Base-by-base conservation (phyloP, 306 rosid genomes). In the Trifolium fragiferum region DNA sequence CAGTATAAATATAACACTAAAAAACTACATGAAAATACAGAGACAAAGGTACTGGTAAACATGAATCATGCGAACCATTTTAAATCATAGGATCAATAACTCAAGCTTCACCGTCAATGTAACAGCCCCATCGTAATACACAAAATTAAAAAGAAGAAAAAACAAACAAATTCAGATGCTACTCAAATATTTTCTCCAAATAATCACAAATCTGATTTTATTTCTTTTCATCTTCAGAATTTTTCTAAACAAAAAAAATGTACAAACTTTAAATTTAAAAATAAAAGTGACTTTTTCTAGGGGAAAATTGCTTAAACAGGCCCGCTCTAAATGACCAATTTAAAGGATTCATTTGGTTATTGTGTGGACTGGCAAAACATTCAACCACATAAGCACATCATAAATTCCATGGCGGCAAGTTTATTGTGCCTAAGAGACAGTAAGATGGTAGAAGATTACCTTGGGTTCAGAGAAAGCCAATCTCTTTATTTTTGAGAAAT, bases 401-500 rank as follows among this genome's bases (percentile, higher is more conserved):
- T 35, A 50, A 27, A 11, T 53, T 51, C 14, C 49, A 38, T 4
- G 2, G 10, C 1, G 11, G 54, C 40, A n/a, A 65, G 44, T 67
- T 55, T 55, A 30, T 27, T 43, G 53, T 10, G 44, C 32, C 62
- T 33, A 66, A 38, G 69, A 58, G 40, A 41, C 72, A 13, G 65
- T 44, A 33, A 81, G 70, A 47, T 46, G 58, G 55, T 8, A 33
- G 46, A 65, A 72, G 25, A 68, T 70, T 67, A 90, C 91, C 87
- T 82, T 78, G 21, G 98, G 86, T 75, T 92, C 92, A 62, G 99
- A 92, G 83, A 90, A 90, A 60, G 96, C 96, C 70, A 90, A 50
- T 84, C 91, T 87, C 83, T 92, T 92, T 76, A 94, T 94, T 73
- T 94, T 92, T 11, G 98, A 82, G 80, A 94, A 94, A 82, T 94